Evolutionary conservation across 176 grass and related monocot genomes (phyloP).

Genomic region (Oryza brachyantha): DNA sequence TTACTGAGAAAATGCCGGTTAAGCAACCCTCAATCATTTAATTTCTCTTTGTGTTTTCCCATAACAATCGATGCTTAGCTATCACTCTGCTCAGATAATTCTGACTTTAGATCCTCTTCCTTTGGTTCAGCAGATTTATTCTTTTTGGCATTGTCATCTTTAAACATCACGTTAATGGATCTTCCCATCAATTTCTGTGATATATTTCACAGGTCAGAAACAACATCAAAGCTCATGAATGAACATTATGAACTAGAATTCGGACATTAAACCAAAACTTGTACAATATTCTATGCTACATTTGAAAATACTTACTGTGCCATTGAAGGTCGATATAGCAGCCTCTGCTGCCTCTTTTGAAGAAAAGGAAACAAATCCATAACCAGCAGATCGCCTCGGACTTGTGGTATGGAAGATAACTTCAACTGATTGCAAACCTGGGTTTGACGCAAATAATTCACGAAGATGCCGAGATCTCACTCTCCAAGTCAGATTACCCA

Average conservation of each 20-base stretch:
- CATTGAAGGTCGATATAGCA: conserved; percentile 67
- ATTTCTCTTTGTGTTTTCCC: conserved; percentile 7
- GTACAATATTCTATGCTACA: not conserved
- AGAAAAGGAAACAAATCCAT: conserved; percentile 81
- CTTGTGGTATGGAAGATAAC: conserved; percentile 73
- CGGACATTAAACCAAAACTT: not conserved
- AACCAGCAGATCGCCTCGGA: conserved; percentile 85
- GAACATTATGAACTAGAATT: not conserved
- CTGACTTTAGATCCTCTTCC: conserved; percentile 17
- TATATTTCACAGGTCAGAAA: conserved; percentile 23
- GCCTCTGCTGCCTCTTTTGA: conserved; percentile 77
- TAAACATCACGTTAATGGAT: conserved; percentile 43
- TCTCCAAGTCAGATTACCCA: conserved; percentile 81
- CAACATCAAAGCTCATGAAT: not conserved
- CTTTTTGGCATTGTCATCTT: conserved; percentile 44
- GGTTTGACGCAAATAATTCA: conserved; percentile 58
- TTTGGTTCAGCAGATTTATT: conserved; percentile 24
- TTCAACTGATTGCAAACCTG: conserved; percentile 68
- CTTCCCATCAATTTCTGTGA: conserved; percentile 63
- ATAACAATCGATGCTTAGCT: conserved; percentile 17
- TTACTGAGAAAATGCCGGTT: conserved; percentile 12
- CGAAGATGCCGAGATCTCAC: conserved; percentile 75
- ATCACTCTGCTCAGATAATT: conserved; percentile 32
- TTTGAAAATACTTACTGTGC: conserved; percentile 51
- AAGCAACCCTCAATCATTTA: conserved; percentile 15